Evolutionary conservation across 495 filamentous ascomycete genomes (phyloP).

Genomic region (Aspergillus conjunctus): DNA sequence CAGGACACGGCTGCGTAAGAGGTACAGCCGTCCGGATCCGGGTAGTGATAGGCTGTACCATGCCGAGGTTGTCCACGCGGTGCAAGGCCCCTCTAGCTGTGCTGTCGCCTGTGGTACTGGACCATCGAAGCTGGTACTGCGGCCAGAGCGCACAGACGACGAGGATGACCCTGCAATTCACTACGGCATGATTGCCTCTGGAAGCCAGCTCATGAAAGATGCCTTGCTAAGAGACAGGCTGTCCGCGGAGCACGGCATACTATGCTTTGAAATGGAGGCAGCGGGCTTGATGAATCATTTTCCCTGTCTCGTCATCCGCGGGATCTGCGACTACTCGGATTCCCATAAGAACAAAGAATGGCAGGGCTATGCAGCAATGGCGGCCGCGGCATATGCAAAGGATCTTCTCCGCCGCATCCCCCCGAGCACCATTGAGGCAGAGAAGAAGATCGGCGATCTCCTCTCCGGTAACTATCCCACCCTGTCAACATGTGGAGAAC

Average conservation of each 20-base stretch:
- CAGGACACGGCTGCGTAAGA: neutral
- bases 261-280: constrained; percentile 9
- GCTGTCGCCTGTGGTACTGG: neutral
- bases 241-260: neutral
- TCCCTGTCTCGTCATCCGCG: too few relatives aligned
- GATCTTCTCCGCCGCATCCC: neutral
- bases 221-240: constrained; percentile 1
- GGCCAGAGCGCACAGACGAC: neutral
- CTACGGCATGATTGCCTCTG: constrained; percentile 10
- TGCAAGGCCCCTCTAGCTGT: neutral
- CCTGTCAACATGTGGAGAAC: neutral
- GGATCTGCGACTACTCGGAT: too few relatives aligned
- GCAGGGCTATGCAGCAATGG: too few relatives aligned
- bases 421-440: neutral
- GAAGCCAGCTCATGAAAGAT: constrained; percentile 8
- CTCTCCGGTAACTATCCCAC: constrained; percentile 25
- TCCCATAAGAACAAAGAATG: too few relatives aligned
- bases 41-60: neutral
- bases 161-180: neutral
- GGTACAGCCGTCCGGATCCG: neutral
- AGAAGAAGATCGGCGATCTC: constrained; percentile 34
- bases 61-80: neutral
- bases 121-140: neutral
- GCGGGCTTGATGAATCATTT: too few relatives aligned
- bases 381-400: neutral